Percentiles rank a stretch among this genome's conserved stretches.
These are phyloP conservation scores for Tardiomyces depauwii DNA, from an alignment of 1,139 yeast genomes.

Conservation along the genomic window DNA sequence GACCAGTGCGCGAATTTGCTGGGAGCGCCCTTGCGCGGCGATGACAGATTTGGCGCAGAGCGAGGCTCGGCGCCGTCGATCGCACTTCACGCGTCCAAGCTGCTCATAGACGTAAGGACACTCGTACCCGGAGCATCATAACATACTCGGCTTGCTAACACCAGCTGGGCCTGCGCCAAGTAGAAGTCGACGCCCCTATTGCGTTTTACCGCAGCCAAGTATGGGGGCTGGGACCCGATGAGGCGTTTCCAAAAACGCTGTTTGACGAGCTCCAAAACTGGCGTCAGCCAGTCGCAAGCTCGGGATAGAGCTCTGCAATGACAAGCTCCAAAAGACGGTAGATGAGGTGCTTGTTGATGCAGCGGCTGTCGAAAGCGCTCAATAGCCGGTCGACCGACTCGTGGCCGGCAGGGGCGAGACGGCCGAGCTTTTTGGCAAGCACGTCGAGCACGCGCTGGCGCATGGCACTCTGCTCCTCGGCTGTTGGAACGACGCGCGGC, in stretches of 20 bases:
- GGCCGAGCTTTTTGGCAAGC: constrained; percentile 7
- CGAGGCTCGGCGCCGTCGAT: neutral
- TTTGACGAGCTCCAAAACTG: neutral
- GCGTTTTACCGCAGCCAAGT: neutral
- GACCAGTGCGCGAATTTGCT: constrained; percentile 20
- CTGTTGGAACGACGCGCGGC: constrained; percentile 23
- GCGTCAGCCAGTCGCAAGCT: constrained; percentile 13
- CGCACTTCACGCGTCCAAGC: constrained; percentile 7
- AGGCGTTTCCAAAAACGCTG: neutral
- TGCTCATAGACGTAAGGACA: neutral
- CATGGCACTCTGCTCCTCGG: constrained; percentile 16
- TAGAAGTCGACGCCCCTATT: neutral
- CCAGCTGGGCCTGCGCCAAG: neutral
- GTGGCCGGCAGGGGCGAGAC: neutral
- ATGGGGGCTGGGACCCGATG: neutral
- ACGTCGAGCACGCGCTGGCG: neutral
- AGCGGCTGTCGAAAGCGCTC: constrained; percentile 26
- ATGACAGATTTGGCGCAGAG: constrained; percentile 2
- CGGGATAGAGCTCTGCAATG: constrained; percentile 30
- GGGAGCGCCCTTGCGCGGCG: constrained; percentile 17
- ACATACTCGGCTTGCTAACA: neutral
- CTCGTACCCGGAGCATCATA: neutral
- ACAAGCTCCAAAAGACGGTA: constrained; percentile 30
- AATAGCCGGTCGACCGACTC: constrained; percentile 19
- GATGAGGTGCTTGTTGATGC: constrained; percentile 32